Base-by-base conservation (phyloP, 768 basidiomycete species). In the Tremella yokohamensis region DNA sequence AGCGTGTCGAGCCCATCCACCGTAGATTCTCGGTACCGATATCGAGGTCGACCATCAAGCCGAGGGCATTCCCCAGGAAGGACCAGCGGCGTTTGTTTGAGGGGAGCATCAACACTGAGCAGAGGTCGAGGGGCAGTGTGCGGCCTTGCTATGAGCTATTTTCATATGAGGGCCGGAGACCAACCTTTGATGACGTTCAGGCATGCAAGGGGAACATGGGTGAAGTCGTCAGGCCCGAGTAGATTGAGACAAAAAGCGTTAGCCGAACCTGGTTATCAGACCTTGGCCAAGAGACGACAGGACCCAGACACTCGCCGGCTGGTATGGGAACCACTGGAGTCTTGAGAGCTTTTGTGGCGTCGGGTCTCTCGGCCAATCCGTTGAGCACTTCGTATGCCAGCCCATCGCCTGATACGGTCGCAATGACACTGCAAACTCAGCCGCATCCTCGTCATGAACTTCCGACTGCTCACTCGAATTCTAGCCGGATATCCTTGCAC, bases 1-100 rank as follows among this genome's bases (percentile, higher is more conserved):
- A 77, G 1, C 76, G 59, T 22, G 70, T 61, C 56, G 76, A 74
- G 13, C 76, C 76, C 69, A 77, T 69, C 76, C 76, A 77, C 2
- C 76, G 56, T 15, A 77, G 48, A 50, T 75, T 56, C 40, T 77
- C 76, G 7, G 76, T 77, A 3, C 75, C 76, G 61, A 65, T 62
- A 57, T 68, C 68, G 12, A 65, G 62, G 50, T 66, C 63, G 38
- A 68, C 69, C 69, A 76, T 76, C 15, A 77, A 54, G 1, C 76
- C 76, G 1, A 72, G 55, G 0, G 74, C 72, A 2, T 60, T 54
- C 3, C 65, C 59, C 51, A 77, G 62, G 69, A 74, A 76, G 0
- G 64, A 72, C 39, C 55, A 73, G 16, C 63, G 60, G 9, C 62
- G 57, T 9, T 34, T 55, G 11, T 45, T 44, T 2, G 64, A 66